Percentiles rank a stretch among this genome's conserved stretches.
Conservation (phyloP, 495 filamentous ascomycete species). For the Cairneyella variabilis region DNA sequence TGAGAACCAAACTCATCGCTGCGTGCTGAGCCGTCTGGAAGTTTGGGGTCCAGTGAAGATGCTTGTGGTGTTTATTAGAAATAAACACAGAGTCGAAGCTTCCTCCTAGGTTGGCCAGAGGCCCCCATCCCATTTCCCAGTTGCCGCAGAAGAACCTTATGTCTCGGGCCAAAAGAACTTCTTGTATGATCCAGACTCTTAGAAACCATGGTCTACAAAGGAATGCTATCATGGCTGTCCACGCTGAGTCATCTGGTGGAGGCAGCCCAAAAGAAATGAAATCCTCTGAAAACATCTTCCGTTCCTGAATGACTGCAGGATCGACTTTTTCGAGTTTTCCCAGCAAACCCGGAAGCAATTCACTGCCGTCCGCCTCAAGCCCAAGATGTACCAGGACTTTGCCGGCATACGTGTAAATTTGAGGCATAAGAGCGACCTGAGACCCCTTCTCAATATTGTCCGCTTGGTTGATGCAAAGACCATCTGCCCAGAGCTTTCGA, state of each 20-base stretch:
- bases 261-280: not conserved
- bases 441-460: conserved; percentile 27
- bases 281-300: not conserved
- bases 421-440: conserved; percentile 34
- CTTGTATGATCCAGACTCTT: conserved; percentile 22
- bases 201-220: conserved; percentile 13
- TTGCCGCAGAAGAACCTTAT: not conserved
- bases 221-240: not conserved
- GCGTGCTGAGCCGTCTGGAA: not conserved
- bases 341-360: not conserved
- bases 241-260: not conserved
- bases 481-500: conserved; percentile 32
- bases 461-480: conserved; percentile 38
- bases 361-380: not conserved
- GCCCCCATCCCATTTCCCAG: not conserved
- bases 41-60: not conserved
- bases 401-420: conserved; percentile 28
- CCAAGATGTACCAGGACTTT: conserved; percentile 7
- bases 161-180: conserved; percentile 14
- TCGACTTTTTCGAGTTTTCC: not conserved
- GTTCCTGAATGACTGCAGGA: not conserved
- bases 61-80: not conserved
- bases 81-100: not conserved
- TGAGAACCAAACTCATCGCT: not conserved
- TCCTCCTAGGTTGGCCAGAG: not conserved